Percentiles rank a stretch among this genome's conserved stretches.
phyloP scores from a whole-genome alignment of 179 eudicot species.

The Silene coronaria region DNA sequence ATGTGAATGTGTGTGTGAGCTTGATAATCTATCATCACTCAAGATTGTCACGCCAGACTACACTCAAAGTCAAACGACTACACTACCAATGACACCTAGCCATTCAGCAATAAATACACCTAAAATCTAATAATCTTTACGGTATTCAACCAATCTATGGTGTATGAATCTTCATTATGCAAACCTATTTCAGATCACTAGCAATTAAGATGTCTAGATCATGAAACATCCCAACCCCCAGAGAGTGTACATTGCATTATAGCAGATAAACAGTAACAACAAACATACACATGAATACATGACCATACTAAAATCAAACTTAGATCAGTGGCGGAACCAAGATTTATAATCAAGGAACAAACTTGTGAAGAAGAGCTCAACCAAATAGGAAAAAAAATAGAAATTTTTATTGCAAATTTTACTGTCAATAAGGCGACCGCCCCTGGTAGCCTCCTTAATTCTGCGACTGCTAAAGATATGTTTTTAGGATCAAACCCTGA shows the following conservation, averaged over 20 bases:
- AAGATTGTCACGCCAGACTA: too few species aligned
- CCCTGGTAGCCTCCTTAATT: too few species aligned
- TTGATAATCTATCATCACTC: too few species aligned
- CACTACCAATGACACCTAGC: too few species aligned
- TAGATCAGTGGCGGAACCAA: neutral
- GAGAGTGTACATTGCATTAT: neutral
- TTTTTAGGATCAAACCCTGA: neutral
- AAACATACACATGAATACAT: slow-evolving; percentile 8
- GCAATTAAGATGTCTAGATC: neutral
- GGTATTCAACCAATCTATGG: neutral
- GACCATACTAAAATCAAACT: neutral
- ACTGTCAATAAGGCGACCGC: too few species aligned
- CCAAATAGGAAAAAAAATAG: too few species aligned
- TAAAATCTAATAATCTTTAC: neutral
- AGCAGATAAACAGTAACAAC: neutral
- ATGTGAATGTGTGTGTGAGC: too few species aligned
- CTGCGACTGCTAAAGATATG: too few species aligned
- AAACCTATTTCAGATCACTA: neutral
- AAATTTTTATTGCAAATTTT: too few species aligned
- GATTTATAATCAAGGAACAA: neutral
- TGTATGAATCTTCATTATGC: neutral
- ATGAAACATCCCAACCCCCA: neutral
- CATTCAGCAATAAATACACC: neutral
- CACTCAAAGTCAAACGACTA: too few species aligned
- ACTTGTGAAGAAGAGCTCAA: too few species aligned